A percentile compares a stretch with the other conserved stretches of the same genome.
These are phyloP conservation scores for Baorangia bicolor DNA, from an alignment of 768 basidiomycete species.

Conservation along the genomic window DNA sequence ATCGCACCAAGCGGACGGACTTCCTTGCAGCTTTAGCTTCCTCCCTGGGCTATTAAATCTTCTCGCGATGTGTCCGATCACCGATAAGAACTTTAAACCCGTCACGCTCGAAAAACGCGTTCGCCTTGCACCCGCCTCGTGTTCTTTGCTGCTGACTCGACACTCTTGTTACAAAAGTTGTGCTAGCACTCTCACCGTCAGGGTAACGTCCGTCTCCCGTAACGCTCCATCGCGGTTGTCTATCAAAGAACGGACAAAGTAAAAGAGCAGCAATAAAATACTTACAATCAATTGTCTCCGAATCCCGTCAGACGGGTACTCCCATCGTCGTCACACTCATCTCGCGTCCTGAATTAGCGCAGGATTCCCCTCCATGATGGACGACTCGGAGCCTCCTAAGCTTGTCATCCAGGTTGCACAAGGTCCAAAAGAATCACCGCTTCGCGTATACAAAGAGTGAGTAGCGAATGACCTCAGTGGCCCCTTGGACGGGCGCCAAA, in stretches of 20 bases:
- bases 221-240: neutral
- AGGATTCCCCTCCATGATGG: constrained; percentile 5
- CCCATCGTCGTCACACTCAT: neutral
- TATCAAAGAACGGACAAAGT: neutral
- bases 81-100: neutral
- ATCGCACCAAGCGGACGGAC: neutral
- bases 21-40: neutral
- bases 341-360: neutral
- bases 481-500: neutral
- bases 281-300: constrained; percentile 3
- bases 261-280: neutral
- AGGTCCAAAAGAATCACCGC: neutral
- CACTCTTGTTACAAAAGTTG: neutral
- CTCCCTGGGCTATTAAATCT: neutral
- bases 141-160: neutral
- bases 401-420: constrained; percentile 17
- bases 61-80: neutral
- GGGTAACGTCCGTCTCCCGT: constrained; percentile 4
- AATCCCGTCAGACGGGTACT: neutral
- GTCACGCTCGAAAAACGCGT: constrained; percentile 3
- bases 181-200: neutral
- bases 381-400: neutral
- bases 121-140: constrained; percentile 14
- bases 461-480: neutral
- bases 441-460: constrained; percentile 9